Conservation (phyloP, 1,284 basidiomycete genomes). For the Tilletiopsis washingtonensis region DNA sequence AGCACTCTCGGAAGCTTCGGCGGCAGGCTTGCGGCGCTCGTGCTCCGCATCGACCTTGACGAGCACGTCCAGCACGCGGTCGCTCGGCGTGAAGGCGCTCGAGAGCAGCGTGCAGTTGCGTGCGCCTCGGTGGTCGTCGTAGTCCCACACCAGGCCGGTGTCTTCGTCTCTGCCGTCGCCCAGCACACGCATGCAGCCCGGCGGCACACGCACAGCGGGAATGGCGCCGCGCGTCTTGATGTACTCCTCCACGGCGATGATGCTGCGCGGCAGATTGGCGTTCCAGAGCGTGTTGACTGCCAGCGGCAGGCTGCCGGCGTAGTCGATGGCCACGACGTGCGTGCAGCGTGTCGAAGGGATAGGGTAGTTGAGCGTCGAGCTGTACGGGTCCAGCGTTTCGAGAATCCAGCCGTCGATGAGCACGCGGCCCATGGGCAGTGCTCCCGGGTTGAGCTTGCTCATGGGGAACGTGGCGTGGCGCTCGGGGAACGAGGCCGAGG, state of each 20-base stretch:
- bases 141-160: conserved; percentile 12
- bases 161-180: conserved; percentile 41
- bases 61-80: conserved; percentile 11
- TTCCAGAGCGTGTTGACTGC: conserved; percentile 85
- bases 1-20: too few relatives aligned
- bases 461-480: conserved; percentile 68
- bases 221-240: conserved; percentile 41
- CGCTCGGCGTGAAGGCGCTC: conserved; percentile 18
- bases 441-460: conserved; percentile 62
- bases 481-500: conserved; percentile 54
- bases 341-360: conserved; percentile 91
- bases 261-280: conserved; percentile 49
- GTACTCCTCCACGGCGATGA: conserved; percentile 43
- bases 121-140: conserved; percentile 1
- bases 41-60: background rate
- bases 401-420: conserved; percentile 92
- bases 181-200: conserved; percentile 30
- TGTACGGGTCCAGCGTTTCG: conserved; percentile 94
- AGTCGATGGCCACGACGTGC: conserved; percentile 78
- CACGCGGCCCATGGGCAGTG: conserved; percentile 68
- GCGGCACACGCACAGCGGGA: conserved; percentile 35
- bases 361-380: conserved; percentile 75
- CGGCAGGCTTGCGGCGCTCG: background rate
- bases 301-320: conserved; percentile 74
- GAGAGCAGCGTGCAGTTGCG: conserved; percentile 19